Percentiles rank a stretch among this genome's conserved stretches.
Evolutionary conservation across 164 flowering plant genomes (phyloP).

Genomic region (Kingdonia uniflora): DNA sequence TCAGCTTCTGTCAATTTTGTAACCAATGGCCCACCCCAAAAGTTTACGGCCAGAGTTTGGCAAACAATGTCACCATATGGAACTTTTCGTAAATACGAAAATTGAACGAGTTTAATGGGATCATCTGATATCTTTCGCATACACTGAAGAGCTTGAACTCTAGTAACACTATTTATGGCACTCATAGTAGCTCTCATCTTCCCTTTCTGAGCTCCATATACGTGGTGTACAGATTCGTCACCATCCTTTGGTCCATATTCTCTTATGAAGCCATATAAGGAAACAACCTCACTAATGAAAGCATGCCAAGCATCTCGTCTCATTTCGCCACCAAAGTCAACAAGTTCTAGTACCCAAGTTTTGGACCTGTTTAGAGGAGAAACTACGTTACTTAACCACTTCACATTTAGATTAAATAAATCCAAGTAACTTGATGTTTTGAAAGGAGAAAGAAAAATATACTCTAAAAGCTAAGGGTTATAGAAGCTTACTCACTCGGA

Average conservation of each 20-base stretch:
- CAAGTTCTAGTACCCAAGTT: conserved; percentile 78
- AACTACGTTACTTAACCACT: background rate
- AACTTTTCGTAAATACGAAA: conserved; percentile 59
- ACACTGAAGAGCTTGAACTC: conserved; percentile 82
- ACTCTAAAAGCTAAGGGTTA: conserved; percentile 5
- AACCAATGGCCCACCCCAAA: conserved; percentile 80
- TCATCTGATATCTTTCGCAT: conserved; percentile 67
- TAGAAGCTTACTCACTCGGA: conserved; percentile 54
- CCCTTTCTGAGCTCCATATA: conserved; percentile 77
- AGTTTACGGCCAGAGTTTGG: conserved; percentile 80
- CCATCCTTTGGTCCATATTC: conserved; percentile 76
- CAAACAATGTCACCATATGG: conserved; percentile 73
- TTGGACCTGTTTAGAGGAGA: conserved; percentile 40
- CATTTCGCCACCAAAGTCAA: conserved; percentile 89
- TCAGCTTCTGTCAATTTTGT: conserved; percentile 23
- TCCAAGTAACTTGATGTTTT: too few relatives aligned
- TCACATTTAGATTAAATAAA: too few relatives aligned
- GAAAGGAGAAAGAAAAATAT: background rate
- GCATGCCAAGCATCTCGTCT: conserved; percentile 96
- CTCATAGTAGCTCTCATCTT: conserved; percentile 44
- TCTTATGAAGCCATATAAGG: conserved; percentile 52
- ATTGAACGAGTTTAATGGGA: conserved; percentile 76
- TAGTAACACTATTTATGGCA: conserved; percentile 56
- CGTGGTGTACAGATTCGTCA: conserved; percentile 44
- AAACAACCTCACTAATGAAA: conserved; percentile 66